Conservation (phyloP, 306 rosid genomes). For the Begonia masoniana region DNA sequence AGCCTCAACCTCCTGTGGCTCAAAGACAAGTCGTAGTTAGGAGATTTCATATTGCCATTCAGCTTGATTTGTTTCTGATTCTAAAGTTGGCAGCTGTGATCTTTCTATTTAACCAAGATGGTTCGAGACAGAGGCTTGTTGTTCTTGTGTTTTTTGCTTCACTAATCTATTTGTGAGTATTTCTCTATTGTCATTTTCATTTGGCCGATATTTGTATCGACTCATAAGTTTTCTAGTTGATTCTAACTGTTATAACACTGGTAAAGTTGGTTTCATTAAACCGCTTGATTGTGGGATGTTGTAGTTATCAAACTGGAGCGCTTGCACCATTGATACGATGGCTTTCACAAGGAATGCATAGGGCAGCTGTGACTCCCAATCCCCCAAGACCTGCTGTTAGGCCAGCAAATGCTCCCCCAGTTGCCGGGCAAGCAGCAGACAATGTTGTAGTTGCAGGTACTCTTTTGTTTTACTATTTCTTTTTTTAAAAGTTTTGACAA, state of each 20-base stretch:
- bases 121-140: slow-evolving; percentile 81
- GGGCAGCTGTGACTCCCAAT: slow-evolving; percentile 90
- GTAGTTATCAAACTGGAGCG: slow-evolving; percentile 91
- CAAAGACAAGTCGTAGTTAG: slow-evolving; percentile 78
- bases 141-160: slow-evolving; percentile 74
- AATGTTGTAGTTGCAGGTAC: slow-evolving; percentile 71
- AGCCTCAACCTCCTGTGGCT: slow-evolving; percentile 62
- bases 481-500: no score
- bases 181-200: neutral
- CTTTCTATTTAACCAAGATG: slow-evolving; percentile 92
- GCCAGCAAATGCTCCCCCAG: slow-evolving; percentile 53
- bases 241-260: neutral
- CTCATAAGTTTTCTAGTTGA: no score
- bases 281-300: slow-evolving; percentile 15
- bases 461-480: neutral
- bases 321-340: slow-evolving; percentile 75
- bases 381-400: slow-evolving; percentile 70
- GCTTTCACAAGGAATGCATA: slow-evolving; percentile 93
- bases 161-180: slow-evolving; percentile 73
- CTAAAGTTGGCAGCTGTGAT: slow-evolving; percentile 90
- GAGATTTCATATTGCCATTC: slow-evolving; percentile 88
- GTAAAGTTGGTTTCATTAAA: slow-evolving; percentile 5
- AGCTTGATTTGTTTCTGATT: slow-evolving; percentile 80
- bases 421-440: slow-evolving; percentile 51
- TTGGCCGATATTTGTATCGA: no score